phyloP scores from a whole-genome alignment of 306 rosid genomes.

The Vicia faba region DNA sequence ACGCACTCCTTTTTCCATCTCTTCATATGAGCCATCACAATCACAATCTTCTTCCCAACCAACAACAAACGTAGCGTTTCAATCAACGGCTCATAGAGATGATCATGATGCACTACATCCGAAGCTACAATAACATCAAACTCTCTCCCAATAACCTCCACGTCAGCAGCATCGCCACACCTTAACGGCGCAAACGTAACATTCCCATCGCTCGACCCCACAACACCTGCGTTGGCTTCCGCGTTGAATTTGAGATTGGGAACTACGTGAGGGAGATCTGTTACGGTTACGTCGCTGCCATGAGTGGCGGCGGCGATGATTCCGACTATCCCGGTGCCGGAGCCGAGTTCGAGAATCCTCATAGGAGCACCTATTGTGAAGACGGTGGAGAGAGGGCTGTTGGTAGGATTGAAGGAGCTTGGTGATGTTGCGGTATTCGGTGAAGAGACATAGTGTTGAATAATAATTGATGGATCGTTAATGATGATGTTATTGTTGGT shows the following conservation, averaged over 20 bases:
- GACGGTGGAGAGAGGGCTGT: conserved; percentile 60
- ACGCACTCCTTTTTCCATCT: conserved; percentile 88
- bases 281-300: too few species aligned
- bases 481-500: too few species aligned
- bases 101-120: too few species aligned
- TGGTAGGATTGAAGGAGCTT: conserved; percentile 47
- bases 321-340: too few species aligned
- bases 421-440: too few species aligned
- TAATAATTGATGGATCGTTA: too few species aligned
- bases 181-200: conserved; percentile 60
- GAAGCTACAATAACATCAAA: conserved; percentile 67
- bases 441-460: too few species aligned
- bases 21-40: conserved; percentile 84
- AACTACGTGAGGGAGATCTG: too few species aligned
- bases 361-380: conserved; percentile 35
- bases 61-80: conserved; percentile 40
- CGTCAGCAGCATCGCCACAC: conserved; percentile 77
- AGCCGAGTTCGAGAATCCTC: conserved; percentile 74
- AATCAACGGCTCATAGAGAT: too few species aligned
- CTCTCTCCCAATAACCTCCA: conserved; percentile 55
- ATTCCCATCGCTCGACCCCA: conserved; percentile 54
- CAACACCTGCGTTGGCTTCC: conserved; percentile 53
- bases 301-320: too few species aligned
- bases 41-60: conserved; percentile 47
- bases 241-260: conserved; percentile 74